Evolutionary conservation across 1,284 basidiomycete species (phyloP).

Genomic region (Ustilago nuda): DNA sequence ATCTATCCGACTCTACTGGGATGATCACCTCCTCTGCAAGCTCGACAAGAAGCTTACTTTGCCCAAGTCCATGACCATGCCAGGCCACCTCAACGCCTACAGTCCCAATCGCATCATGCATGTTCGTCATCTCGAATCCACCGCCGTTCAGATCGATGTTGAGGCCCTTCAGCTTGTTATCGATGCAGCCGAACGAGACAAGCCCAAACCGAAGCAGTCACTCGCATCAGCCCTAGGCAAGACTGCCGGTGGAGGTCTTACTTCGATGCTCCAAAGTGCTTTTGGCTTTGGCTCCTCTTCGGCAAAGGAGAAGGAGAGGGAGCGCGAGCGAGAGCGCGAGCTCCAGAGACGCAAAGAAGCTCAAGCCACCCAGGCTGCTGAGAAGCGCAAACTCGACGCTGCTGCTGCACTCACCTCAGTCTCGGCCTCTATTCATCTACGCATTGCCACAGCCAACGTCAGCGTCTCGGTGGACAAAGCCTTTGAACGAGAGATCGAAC

Average conservation of each 20-base stretch:
- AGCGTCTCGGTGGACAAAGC: conserved; percentile 80
- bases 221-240: conserved; percentile 60
- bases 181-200: conserved; percentile 78
- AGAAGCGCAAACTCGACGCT: conserved; percentile 22
- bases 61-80: conserved; percentile 75
- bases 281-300: conserved; percentile 69
- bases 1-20: conserved; percentile 74
- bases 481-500: conserved; percentile 81
- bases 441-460: conserved; percentile 85
- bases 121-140: conserved; percentile 76
- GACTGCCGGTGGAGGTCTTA: conserved; percentile 62
- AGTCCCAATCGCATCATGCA: conserved; percentile 76
- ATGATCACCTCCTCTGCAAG: conserved; percentile 81
- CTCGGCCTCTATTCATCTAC: conserved; percentile 78
- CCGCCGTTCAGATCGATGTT: conserved; percentile 83
- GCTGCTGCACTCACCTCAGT: conserved; percentile 46
- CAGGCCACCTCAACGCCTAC: conserved; percentile 72
- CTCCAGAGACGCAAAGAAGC: conserved; percentile 26
- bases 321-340: conserved; percentile 27
- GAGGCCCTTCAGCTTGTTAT: conserved; percentile 83
- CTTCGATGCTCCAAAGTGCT: conserved; percentile 68
- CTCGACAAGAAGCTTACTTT: conserved; percentile 79
- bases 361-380: conserved; percentile 24
- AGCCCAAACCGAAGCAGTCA: conserved; percentile 69
- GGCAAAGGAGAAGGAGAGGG: conserved; percentile 35